phyloP scores from a whole-genome alignment of 2,329 filamentous ascomycete genomes.

The Dactylellina leptospora region DNA sequence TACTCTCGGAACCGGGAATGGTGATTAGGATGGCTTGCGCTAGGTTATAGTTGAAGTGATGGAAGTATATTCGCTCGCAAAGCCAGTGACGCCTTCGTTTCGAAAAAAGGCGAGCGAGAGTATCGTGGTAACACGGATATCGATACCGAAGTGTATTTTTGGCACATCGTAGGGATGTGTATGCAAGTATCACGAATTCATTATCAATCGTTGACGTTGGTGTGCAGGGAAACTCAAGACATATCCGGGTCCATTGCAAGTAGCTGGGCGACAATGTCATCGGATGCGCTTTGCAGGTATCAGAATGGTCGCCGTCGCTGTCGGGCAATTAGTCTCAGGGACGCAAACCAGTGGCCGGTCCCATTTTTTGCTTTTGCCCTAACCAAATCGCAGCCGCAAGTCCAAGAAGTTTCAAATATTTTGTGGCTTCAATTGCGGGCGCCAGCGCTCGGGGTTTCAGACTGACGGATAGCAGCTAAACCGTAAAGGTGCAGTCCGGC shows the following conservation, averaged over 20 bases:
- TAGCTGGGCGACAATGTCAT: too few species aligned
- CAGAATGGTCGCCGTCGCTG: constrained; percentile 35
- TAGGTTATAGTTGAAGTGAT: background rate
- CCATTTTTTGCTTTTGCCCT: constrained; percentile 25
- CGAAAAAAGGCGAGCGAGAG: constrained; percentile 5
- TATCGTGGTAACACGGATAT: constrained; percentile 2
- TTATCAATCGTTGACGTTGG: constrained; percentile 11
- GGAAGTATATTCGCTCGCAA: constrained; percentile 16
- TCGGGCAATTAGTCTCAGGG: constrained; percentile 12
- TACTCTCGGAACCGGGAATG: constrained; percentile 28
- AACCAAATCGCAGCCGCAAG: constrained; percentile 13
- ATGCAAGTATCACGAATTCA: background rate
- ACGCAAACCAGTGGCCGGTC: too few species aligned
- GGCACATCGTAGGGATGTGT: background rate
- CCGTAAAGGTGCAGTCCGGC: background rate
- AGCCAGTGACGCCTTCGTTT: constrained; percentile 28
- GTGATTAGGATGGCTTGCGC: constrained; percentile 17
- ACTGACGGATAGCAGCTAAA: constrained; percentile 27
- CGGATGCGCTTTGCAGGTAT: too few species aligned
- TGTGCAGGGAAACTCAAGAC: background rate
- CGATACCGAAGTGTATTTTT: constrained; percentile 17
- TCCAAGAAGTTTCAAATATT: constrained; percentile 32
- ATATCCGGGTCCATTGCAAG: too few species aligned
- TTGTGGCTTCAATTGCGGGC: constrained; percentile 21
- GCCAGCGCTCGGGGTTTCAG: constrained; percentile 30